phyloP scores from a whole-genome alignment of 306 rosid species.

The Neltuma alba region DNA sequence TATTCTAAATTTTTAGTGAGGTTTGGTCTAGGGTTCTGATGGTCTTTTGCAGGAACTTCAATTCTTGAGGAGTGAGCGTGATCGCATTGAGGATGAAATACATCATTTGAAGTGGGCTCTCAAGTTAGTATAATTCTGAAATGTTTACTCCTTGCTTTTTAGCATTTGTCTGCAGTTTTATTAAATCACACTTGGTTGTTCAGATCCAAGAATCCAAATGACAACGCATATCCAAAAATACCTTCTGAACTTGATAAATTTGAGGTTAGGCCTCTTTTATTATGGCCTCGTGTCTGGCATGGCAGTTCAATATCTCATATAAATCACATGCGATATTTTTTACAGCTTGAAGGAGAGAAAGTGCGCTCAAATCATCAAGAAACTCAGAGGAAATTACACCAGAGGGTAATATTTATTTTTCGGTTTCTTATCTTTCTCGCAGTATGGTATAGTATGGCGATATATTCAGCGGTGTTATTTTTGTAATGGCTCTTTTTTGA shows the following conservation, averaged over 20 bases:
- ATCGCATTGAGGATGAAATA: conserved; percentile 80
- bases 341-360: conserved; percentile 61
- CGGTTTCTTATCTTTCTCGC: conserved; percentile 6
- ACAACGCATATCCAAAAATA: conserved; percentile 48
- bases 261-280: conserved; percentile 62
- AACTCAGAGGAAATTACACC: conserved; percentile 76
- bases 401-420: conserved; percentile 49
- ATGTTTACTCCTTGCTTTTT: conserved; percentile 14
- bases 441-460: not conserved
- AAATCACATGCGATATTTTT: conserved; percentile 25
- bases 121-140: conserved; percentile 56
- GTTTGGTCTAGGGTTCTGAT: conserved; percentile 19
- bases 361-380: conserved; percentile 75
- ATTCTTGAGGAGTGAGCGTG: conserved; percentile 76
- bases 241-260: conserved; percentile 50
- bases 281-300: conserved; percentile 19
- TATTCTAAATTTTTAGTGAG: not conserved
- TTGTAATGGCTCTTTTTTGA: too few relatives aligned
- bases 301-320: conserved; percentile 24
- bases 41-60: conserved; percentile 69
- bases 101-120: conserved; percentile 85
- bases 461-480: conserved; percentile 5
- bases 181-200: conserved; percentile 22
- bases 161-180: conserved; percentile 3
- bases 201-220: conserved; percentile 70